These are phyloP conservation scores for Penicillium steckii DNA, from an alignment of 495 filamentous ascomycete species.

Conservation along the genomic window DNA sequence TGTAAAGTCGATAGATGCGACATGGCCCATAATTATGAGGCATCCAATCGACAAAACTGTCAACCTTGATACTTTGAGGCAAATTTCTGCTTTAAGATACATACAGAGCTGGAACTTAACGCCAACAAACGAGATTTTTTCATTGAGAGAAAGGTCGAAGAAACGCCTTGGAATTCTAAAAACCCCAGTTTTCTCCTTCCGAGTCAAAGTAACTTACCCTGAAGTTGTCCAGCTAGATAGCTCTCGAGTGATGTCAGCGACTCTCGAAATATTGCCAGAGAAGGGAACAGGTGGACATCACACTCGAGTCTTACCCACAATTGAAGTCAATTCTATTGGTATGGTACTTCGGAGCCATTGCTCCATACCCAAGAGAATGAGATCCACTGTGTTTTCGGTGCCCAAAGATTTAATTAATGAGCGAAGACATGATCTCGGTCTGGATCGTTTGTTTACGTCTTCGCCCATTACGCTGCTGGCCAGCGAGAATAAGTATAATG, in stretches of 20 bases:
- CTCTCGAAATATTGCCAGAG: neutral
- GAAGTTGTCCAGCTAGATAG: neutral
- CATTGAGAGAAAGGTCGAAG: too few relatives aligned
- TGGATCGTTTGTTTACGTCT: neutral
- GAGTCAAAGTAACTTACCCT: neutral
- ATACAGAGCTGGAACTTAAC: neutral
- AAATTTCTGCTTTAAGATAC: neutral
- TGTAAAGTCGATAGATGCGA: neutral
- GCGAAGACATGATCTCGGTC: neutral
- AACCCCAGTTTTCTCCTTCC: neutral
- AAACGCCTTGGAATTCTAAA: neutral
- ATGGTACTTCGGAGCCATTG: neutral
- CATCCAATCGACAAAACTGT: neutral
- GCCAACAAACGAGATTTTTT: neutral
- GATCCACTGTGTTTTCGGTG: neutral
- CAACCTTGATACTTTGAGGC: neutral
- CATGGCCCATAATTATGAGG: neutral
- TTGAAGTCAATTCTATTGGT: neutral
- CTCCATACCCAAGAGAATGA: neutral
- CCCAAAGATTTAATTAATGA: neutral
- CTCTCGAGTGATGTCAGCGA: neutral
- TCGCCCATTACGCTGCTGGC: neutral
- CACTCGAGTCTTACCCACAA: neutral
- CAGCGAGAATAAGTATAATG: neutral
- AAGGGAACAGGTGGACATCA: neutral